Percentiles rank a stretch among this genome's conserved stretches.
Evolutionary conservation across 768 basidiomycete species (phyloP).

Genomic region (Tephrocybe sp.): DNA sequence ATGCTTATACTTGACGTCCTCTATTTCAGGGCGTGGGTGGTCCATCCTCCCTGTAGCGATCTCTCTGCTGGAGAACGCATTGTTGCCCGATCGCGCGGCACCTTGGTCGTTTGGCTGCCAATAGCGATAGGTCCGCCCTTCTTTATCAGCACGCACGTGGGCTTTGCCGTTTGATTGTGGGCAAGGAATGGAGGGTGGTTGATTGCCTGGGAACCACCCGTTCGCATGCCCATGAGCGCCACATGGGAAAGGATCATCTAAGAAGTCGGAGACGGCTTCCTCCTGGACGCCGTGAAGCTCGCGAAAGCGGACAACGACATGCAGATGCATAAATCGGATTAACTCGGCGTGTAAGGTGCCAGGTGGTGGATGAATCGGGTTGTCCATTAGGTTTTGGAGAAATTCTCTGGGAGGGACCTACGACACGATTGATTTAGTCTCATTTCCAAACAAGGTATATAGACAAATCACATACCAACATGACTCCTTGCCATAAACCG

Average conservation of each 20-base stretch:
- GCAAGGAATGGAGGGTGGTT: too few species aligned
- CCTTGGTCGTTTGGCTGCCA: too few species aligned
- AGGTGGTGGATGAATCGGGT: slow-evolving; percentile 18
- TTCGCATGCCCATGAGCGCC: too few species aligned
- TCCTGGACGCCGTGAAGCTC: slow-evolving; percentile 45
- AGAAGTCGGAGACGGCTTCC: slow-evolving; percentile 9
- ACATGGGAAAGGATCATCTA: not conserved
- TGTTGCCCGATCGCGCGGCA: too few species aligned
- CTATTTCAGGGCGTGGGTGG: too few species aligned
- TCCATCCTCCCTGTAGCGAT: too few species aligned
- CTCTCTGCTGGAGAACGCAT: too few species aligned
- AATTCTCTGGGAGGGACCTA: slow-evolving; percentile 23
- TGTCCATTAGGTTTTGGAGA: slow-evolving; percentile 12
- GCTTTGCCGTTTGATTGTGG: too few species aligned
- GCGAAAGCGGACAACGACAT: slow-evolving; percentile 30
- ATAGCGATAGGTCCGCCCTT: too few species aligned
- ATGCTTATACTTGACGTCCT: too few species aligned
- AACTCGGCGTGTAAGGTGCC: slow-evolving; percentile 20
- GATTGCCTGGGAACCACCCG: too few species aligned
- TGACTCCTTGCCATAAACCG: slow-evolving; percentile 56
- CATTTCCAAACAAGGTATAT: not conserved
- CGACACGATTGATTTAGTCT: not conserved
- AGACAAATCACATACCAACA: slow-evolving; percentile 39
- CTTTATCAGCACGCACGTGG: too few species aligned
- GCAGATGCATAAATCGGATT: slow-evolving; percentile 34